Percentiles rank a stretch among this genome's conserved stretches.
Evolutionary conservation across 176 grass and related monocot genomes (phyloP).

Genomic region (Alloteropsis semialata): DNA sequence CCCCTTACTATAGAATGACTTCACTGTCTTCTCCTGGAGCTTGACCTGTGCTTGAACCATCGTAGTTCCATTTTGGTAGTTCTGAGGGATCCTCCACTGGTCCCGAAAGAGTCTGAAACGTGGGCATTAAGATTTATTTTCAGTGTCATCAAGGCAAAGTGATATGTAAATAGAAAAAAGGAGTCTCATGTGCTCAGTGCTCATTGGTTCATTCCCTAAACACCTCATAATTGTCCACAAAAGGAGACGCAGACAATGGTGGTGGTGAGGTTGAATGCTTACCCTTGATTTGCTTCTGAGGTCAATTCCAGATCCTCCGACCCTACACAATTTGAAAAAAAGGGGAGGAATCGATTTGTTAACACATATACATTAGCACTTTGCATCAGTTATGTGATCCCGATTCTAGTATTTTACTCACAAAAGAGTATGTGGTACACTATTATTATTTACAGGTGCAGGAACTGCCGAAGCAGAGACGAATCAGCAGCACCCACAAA

Average conservation of each 20-base stretch:
- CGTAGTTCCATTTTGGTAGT: constrained; percentile 96
- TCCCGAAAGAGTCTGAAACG: constrained; percentile 61
- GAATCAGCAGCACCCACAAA: constrained; percentile 8
- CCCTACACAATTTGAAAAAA: constrained; percentile 46
- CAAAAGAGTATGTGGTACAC: not conserved
- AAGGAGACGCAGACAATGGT: not conserved
- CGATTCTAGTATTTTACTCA: not conserved
- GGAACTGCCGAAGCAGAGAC: constrained; percentile 26
- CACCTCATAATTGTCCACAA: not conserved
- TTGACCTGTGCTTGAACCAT: constrained; percentile 98
- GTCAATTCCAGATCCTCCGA: constrained; percentile 96
- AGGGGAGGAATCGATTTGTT: not conserved
- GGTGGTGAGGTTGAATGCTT: not conserved
- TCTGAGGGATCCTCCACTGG: constrained; percentile 91
- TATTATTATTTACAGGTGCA: constrained; percentile 12
- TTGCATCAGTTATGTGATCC: not conserved
- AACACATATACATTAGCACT: not conserved
- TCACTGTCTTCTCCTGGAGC: constrained; percentile 98
- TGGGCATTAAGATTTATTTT: not conserved
- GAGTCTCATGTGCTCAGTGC: not conserved
- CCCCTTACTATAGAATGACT: constrained; percentile 95
- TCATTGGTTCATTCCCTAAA: constrained; percentile 7
- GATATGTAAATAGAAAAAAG: not conserved
- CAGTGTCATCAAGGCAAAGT: not conserved
- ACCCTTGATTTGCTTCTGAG: constrained; percentile 99